Percentiles rank a stretch among this genome's conserved stretches.
Evolutionary conservation across 164 flowering plant genomes (phyloP).

Genomic region (Chloranthus sessilifolius): DNA sequence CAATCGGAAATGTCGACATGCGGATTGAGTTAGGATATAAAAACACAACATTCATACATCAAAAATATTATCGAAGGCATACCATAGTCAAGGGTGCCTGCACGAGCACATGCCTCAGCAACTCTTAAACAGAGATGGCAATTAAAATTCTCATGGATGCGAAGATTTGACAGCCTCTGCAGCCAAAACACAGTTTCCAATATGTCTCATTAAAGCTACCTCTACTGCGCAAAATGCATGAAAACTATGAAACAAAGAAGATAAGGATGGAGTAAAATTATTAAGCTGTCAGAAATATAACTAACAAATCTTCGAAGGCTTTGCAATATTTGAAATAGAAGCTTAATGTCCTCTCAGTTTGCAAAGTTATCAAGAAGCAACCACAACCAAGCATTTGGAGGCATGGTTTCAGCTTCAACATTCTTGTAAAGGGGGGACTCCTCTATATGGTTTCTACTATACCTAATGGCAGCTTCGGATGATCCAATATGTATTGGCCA

Average conservation of each 20-base stretch:
- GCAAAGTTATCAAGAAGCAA: conserved; percentile 60
- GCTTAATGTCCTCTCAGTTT: conserved; percentile 58
- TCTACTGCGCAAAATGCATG: not conserved
- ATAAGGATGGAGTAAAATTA: not conserved
- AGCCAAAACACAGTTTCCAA: conserved; percentile 19
- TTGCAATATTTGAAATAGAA: conserved; percentile 62
- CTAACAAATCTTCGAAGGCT: conserved; percentile 79
- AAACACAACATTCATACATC: not conserved
- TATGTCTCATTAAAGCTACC: not conserved
- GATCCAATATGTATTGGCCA: no score
- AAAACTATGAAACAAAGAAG: not conserved
- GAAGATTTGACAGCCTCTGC: conserved; percentile 91
- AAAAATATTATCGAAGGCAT: conserved; percentile 16
- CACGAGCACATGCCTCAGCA: conserved; percentile 80
- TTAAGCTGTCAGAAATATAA: conserved; percentile 7
- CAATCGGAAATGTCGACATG: no score
- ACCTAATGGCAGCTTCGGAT: no score
- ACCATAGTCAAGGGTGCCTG: conserved; percentile 84
- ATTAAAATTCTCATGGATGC: conserved; percentile 69
- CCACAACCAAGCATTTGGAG: conserved; percentile 89
- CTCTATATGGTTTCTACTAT: no score
- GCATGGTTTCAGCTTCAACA: conserved; percentile 50
- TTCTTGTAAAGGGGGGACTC: no score
- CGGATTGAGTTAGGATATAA: no score
- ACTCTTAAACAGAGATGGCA: conserved; percentile 67